Conservation (phyloP, 495 filamentous ascomycete species). For the Cercophora samala region DNA sequence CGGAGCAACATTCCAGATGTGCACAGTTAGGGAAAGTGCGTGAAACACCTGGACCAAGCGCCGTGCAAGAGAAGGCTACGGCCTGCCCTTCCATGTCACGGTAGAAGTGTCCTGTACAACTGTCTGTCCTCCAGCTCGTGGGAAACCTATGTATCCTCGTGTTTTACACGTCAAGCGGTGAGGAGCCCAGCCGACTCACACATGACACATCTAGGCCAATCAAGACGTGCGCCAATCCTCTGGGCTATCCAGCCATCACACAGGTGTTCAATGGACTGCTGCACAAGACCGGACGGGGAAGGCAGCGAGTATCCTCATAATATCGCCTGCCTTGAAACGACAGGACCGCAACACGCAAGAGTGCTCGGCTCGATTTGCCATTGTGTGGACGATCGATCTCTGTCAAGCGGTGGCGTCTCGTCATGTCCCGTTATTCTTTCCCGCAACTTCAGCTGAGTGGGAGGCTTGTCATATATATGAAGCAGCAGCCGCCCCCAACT, state of each 20-base stretch:
- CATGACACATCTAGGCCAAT: neutral
- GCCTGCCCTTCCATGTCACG: neutral
- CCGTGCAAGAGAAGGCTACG: neutral
- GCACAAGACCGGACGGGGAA: constrained; percentile 1
- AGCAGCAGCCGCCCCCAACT: neutral
- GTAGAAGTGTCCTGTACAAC: constrained; percentile 1
- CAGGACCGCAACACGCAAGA: neutral
- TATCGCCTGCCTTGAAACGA: neutral
- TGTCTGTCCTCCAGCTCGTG: constrained; percentile 1
- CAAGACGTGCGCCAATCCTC: neutral
- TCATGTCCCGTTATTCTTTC: too few species aligned
- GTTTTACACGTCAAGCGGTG: constrained; percentile 14
- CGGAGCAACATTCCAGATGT: neutral
- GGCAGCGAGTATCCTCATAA: neutral
- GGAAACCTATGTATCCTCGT: neutral
- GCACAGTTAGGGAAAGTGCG: neutral
- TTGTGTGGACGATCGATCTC: neutral
- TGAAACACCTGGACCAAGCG: neutral
- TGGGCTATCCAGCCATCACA: neutral
- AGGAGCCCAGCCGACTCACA: constrained; percentile 1
- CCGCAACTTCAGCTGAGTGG: neutral
- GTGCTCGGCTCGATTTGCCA: neutral
- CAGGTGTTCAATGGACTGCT: neutral
- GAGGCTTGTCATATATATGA: constrained; percentile 1
- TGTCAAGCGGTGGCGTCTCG: neutral